Conservation (phyloP, 2,329 filamentous ascomycete species). For the Davidsoniella eucalypti region DNA sequence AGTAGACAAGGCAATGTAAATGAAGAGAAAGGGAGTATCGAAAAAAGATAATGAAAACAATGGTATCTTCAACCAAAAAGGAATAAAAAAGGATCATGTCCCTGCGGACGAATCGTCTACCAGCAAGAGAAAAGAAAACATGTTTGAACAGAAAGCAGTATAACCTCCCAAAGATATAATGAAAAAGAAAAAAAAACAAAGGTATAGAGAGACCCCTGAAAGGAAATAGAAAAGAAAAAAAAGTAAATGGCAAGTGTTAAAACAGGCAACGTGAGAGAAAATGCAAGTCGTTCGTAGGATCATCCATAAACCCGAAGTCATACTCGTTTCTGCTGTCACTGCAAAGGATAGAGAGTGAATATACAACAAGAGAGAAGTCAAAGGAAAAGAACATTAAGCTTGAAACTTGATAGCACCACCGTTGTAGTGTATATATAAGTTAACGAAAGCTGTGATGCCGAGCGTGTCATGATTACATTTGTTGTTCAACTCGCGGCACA, state of each 20-base stretch:
- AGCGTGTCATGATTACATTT: conserved; percentile 4
- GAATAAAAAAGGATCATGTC: conserved; percentile 1
- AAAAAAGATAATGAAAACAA: not conserved
- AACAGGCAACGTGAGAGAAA: not conserved
- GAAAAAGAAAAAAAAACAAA: not conserved
- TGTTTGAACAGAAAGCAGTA: not conserved
- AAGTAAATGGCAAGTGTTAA: not conserved
- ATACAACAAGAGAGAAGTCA: not conserved
- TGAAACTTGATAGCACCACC: too few relatives aligned
- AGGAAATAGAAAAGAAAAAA: conserved; percentile 1
- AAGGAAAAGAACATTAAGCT: not conserved
- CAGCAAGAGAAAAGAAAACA: conserved; percentile 5
- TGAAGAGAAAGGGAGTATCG: too few relatives aligned
- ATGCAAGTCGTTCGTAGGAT: not conserved
- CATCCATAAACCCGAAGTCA: not conserved
- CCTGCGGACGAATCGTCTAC: conserved; percentile 12
- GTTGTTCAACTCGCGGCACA: conserved; percentile 2
- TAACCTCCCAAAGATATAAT: conserved; percentile 3
- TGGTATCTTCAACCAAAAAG: not conserved
- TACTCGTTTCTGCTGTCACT: too few relatives aligned
- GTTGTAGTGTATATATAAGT: too few relatives aligned
- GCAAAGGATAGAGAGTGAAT: conserved; percentile 1
- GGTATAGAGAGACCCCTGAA: not conserved
- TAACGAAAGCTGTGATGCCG: too few relatives aligned
- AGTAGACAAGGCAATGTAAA: too few relatives aligned